phyloP scores from a whole-genome alignment of 495 filamentous ascomycete genomes.

The Podospora pseudopauciseta region DNA sequence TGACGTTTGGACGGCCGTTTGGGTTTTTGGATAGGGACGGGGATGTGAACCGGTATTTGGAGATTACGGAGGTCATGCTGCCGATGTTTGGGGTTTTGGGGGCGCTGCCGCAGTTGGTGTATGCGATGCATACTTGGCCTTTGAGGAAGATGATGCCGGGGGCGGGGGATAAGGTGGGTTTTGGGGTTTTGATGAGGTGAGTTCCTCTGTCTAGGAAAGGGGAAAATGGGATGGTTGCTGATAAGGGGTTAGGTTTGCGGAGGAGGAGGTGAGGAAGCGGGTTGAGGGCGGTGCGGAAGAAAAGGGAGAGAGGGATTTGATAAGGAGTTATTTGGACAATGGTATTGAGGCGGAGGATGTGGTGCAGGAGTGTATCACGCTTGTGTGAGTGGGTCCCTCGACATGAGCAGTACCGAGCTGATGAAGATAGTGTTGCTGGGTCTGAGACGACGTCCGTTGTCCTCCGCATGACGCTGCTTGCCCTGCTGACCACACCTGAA shows the following conservation, averaged over 20 bases:
- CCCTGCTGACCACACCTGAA: neutral
- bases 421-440: neutral
- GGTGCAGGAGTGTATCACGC: neutral
- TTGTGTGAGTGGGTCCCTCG: neutral
- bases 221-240: neutral
- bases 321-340: neutral
- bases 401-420: too few relatives aligned
- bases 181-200: neutral
- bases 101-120: neutral
- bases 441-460: neutral
- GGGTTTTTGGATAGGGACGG: slow-evolving; percentile 9
- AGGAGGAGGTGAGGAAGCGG: neutral
- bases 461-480: neutral
- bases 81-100: neutral
- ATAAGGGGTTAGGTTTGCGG: neutral
- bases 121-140: neutral
- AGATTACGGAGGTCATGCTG: neutral
- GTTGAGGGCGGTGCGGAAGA: neutral
- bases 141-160: neutral
- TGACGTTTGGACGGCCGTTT: slow-evolving; percentile 52
- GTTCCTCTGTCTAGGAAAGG: neutral
- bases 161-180: neutral
- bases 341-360: neutral
- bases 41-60: neutral
- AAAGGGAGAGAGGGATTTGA: neutral